Evolutionary conservation across 192 early-diverging fungal genomes (phyloP), one percentile per base, ranked within the genome.

Genomic region (Backusella macrospora): DNA sequence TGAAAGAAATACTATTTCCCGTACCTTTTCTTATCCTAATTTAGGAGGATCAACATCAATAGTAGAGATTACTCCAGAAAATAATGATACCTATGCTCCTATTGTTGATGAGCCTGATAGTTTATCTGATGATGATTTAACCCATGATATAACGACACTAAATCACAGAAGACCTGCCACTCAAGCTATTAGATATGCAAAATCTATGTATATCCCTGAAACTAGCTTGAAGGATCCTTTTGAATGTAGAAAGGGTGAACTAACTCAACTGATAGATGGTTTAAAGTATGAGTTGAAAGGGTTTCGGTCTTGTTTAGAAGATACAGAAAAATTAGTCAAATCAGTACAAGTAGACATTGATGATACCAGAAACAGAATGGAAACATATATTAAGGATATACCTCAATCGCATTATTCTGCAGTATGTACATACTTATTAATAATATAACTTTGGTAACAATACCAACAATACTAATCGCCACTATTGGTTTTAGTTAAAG

Each of bases 311-410:
- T 18, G 65, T 14, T 46, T 80, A 13, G 29, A 62, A 43, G 62
- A 62, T 5, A 75, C 73, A 18, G 78, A 80, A 67, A 48, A 62
- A 13, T 44, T 73, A 21, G 47, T 80, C 4, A 75, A 65, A 4
- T 40, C 52, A n/a, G 66, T 80, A 7, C 69, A 80, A 43, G 52
- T 67, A 14, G 70, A 80, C 48, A 71, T 80, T 49, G 43, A 73
- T 34, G 59, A 73, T 65, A 75, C 78, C 6, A 55, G 42, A 40
- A 43, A 49, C 12, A 23, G 49, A 21, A 68, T 80, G 65, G 74
- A 75, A 16, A 71, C 69, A 9, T 64, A 68, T 67, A 52, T 80
- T 18, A 75, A 80, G 52, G 73, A 76, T 68, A 73, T 80, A n/a
- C 74, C 78, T 3, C 74, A 80, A 68, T 55, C 70, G 1, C 70